Evolutionary conservation across 1,139 yeast genomes (phyloP).

Genomic region (Diutina neorugosa): DNA sequence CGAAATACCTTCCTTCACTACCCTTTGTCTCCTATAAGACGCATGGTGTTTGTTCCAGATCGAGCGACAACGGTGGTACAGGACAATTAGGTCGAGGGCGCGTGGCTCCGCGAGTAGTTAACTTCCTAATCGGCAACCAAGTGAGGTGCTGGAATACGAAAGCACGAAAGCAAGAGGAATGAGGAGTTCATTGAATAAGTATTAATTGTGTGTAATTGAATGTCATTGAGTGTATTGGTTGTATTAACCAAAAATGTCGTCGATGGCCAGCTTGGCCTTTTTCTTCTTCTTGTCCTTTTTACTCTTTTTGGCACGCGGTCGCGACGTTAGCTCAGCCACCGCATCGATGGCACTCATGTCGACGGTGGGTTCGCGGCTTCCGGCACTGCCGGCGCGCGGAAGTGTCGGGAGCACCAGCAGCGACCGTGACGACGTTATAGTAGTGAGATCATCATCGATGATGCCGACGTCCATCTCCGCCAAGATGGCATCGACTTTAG

Average conservation of each 20-base stretch:
- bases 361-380: not conserved
- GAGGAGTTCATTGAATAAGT: too few relatives aligned
- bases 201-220: too few relatives aligned
- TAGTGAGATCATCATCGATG: not conserved
- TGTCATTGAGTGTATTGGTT: too few relatives aligned
- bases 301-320: constrained; percentile 6
- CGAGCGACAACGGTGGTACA: too few relatives aligned
- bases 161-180: too few relatives aligned
- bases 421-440: constrained; percentile 8
- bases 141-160: too few relatives aligned
- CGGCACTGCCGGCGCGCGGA: not conserved
- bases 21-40: not conserved
- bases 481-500: constrained; percentile 31
- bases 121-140: too few relatives aligned
- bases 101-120: too few relatives aligned
- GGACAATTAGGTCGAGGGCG: too few relatives aligned
- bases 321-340: constrained; percentile 5
- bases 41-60: too few relatives aligned
- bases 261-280: constrained; percentile 39
- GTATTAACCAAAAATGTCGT: constrained; percentile 40
- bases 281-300: constrained; percentile 16
- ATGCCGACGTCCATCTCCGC: constrained; percentile 11
- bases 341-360: constrained; percentile 6
- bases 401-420: not conserved
- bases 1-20: not conserved